phyloP scores from a whole-genome alignment of 345 rosid species.

The Salix exigua region DNA sequence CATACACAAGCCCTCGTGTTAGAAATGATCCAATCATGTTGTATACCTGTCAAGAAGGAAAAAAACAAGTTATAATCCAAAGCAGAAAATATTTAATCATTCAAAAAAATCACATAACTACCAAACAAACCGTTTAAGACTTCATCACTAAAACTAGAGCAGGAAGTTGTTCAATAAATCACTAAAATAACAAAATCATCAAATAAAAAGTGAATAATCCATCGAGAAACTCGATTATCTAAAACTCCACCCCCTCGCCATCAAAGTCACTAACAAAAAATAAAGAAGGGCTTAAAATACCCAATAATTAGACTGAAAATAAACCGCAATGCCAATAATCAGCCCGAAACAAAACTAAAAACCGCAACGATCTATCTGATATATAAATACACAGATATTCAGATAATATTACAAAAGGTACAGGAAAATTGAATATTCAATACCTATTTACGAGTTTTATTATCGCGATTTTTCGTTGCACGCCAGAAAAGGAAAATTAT shows the following conservation, averaged over 20 bases:
- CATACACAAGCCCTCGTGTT: conserved; percentile 38
- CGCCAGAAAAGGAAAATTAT: not conserved
- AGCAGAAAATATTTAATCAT: not conserved
- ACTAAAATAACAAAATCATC: not conserved
- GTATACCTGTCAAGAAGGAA: not conserved
- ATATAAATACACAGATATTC: not conserved
- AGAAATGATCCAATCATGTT: conserved; percentile 41
- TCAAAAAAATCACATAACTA: not conserved
- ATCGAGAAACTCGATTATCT: not conserved
- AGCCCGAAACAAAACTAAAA: not conserved
- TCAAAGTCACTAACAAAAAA: not conserved
- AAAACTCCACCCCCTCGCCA: not conserved
- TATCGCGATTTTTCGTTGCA: conserved; percentile 1
- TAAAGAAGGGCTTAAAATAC: not conserved
- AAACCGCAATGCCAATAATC: not conserved
- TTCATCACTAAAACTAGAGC: not conserved
- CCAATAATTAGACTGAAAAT: not conserved
- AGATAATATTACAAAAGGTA: not conserved
- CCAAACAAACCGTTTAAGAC: not conserved
- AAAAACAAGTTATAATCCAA: not conserved
- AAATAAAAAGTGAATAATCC: not conserved
- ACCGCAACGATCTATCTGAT: not conserved
- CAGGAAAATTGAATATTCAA: not conserved
- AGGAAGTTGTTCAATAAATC: not conserved
- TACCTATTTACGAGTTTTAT: conserved; percentile 1